Base-by-base conservation (phyloP, 768 basidiomycete genomes). In the Kwoniella shandongensis region DNA sequence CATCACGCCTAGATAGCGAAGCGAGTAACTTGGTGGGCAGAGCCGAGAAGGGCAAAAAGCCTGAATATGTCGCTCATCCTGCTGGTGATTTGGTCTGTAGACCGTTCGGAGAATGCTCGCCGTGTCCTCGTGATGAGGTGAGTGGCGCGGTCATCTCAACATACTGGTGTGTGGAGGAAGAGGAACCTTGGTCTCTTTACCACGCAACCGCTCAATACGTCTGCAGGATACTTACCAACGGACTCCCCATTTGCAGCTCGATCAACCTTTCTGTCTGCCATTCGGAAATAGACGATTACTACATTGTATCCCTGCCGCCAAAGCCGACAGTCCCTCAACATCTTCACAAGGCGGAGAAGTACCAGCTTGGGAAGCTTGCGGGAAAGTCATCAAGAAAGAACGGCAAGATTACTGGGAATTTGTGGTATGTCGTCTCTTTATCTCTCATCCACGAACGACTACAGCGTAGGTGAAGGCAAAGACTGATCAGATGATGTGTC, bases 211-310 rank as follows among this genome's bases (percentile, higher is more conserved):
- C n/a, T n/a, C n/a, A n/a, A n/a, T n/a, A n/a, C n/a, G n/a, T n/a
- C n/a, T n/a, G n/a, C n/a, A n/a, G n/a, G n/a, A n/a, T n/a, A n/a
- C n/a, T n/a, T n/a, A n/a, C n/a, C n/a, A n/a, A n/a, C n/a, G n/a
- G 17, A 29, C 25, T 54, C 38, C 23, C 45, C 7, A 32, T 50
- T 62, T 50, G 60, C 62, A 93, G 91, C 79, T 89, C 30, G 79
- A 85, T 67, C 84, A 92, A 79, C 91, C 92, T 1, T 94, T 88
- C 76, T 97, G 92, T 78, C 85, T 89, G 70, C 92, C 93, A n/a
- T 94, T 91, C 72, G 93, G 93, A 49, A 93, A 93, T 77, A 85
- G 93, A 22, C 85, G 89, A 18, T 82, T 91, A 38, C 81, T 93
- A 80, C 92, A 92, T 72, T 97, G 92, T 59, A 70, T 83, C 30